These are phyloP conservation scores for Phytopythium vexans DNA, from an alignment of 352 stramenopile genomes.

Conservation along the genomic window DNA sequence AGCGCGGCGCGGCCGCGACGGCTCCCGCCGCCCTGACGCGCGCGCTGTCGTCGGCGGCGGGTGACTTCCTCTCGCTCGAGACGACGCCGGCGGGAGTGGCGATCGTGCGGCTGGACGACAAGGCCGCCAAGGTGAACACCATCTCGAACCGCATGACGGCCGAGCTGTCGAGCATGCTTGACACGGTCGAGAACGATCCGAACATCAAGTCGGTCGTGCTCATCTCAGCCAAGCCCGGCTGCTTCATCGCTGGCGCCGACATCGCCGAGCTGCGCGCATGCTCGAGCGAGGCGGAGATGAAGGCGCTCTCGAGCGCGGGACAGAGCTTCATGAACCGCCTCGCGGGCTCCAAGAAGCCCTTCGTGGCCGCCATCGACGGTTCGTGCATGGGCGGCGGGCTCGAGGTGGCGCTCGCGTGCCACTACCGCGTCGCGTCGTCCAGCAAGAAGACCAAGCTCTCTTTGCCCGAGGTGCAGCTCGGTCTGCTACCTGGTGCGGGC, in stretches of 20 bases:
- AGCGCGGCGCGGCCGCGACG: constrained; percentile 3
- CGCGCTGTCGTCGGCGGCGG: constrained; percentile 20
- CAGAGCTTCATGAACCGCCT: constrained; percentile 93
- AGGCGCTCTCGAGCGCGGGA: constrained; percentile 87
- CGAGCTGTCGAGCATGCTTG: constrained; percentile 86
- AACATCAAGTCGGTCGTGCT: constrained; percentile 97
- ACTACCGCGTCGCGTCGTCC: constrained; percentile 96
- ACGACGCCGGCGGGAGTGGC: constrained; percentile 85
- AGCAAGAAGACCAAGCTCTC: constrained; percentile 95
- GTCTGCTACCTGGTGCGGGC: constrained; percentile 96
- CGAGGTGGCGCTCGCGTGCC: constrained; percentile 96
- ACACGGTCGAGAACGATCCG: constrained; percentile 86
- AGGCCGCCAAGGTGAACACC: constrained; percentile 91
- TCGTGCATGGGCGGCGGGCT: constrained; percentile 95
- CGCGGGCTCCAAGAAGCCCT: constrained; percentile 90
- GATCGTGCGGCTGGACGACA: constrained; percentile 91
- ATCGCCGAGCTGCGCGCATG: constrained; percentile 93
- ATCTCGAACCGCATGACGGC: constrained; percentile 90
- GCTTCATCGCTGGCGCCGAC: constrained; percentile 98
- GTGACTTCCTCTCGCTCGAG: constrained; percentile 88
- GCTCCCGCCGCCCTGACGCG: constrained; percentile 5
- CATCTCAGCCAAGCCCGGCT: constrained; percentile 95
- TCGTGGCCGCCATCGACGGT: constrained; percentile 97
- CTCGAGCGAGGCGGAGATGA: constrained; percentile 91
- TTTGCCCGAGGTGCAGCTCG: constrained; percentile 97